These are phyloP conservation scores for Arabis alpina DNA, from an alignment of 345 rosid genomes.

Conservation along the genomic window DNA sequence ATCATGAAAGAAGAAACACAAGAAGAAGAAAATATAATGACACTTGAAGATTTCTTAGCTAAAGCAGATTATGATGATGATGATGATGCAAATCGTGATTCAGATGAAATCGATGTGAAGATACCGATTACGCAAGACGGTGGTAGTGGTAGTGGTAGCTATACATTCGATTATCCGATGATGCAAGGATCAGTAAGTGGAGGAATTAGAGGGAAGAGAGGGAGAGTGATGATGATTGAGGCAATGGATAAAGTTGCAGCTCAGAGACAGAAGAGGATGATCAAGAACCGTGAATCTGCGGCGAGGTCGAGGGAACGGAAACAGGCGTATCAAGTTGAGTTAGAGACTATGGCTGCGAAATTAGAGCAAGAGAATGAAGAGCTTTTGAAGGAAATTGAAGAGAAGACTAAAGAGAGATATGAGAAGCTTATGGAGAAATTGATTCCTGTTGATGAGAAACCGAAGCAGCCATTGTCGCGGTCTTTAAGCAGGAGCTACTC, in stretches of 20 bases:
- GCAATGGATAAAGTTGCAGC: conserved; percentile 83
- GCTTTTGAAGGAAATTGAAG: conserved; percentile 80
- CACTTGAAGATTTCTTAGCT: conserved; percentile 88
- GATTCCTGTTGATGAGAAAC: conserved; percentile 71
- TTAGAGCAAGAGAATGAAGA: conserved; percentile 78
- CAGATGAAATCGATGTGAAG: conserved; percentile 46
- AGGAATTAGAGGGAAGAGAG: conserved; percentile 57
- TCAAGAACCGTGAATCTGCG: conserved; percentile 96
- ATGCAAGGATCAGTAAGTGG: conserved; percentile 25
- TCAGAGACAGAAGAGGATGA: conserved; percentile 97
- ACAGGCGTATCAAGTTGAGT: conserved; percentile 90
- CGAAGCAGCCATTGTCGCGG: conserved; percentile 49
- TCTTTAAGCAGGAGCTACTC: conserved; percentile 65
- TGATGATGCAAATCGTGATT: conserved; percentile 6
- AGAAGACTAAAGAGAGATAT: conserved; percentile 66
- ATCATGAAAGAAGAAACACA: conserved; percentile 69
- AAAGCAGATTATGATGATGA: conserved; percentile 52
- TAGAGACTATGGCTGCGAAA: conserved; percentile 73
- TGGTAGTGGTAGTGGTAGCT: conserved; percentile 56
- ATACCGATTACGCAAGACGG: conserved; percentile 47
- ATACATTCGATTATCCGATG: conserved; percentile 49
- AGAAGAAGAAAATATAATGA: conserved; percentile 48
- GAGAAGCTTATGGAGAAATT: conserved; percentile 81
- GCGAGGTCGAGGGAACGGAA: conserved; percentile 97
- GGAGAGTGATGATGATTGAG: conserved; percentile 66